These are phyloP conservation scores for Chiua virens DNA, from an alignment of 768 basidiomycete genomes.

Conservation along the genomic window DNA sequence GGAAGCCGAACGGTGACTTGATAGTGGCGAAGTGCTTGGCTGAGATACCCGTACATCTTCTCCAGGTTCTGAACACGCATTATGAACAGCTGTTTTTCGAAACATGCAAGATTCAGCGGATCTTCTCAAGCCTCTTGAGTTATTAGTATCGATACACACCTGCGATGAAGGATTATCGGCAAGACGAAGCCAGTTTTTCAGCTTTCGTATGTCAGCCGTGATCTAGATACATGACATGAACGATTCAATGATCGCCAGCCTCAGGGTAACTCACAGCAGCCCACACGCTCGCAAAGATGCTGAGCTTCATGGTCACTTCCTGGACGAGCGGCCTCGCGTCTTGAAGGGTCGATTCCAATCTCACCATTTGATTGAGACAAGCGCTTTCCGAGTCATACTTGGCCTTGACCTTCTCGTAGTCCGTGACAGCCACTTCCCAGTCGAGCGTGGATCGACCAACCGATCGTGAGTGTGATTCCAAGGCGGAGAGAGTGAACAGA, in stretches of 20 bases:
- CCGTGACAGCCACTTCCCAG: constrained; percentile 4
- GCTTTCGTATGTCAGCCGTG: constrained; percentile 15
- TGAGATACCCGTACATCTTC: constrained; percentile 19
- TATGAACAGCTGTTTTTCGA: constrained; percentile 9
- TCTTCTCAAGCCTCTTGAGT: too few relatives aligned
- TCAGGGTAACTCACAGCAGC: constrained; percentile 21
- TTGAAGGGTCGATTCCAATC: constrained; percentile 10
- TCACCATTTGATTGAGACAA: constrained; percentile 15
- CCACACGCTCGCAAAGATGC: constrained; percentile 20
- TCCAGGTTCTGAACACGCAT: constrained; percentile 15
- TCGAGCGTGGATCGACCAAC: background rate
- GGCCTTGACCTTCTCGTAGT: constrained; percentile 5
- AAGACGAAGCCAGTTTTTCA: constrained; percentile 9
- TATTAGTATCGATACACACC: background rate
- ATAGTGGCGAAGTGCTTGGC: constrained; percentile 21
- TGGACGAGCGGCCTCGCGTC: constrained; percentile 16
- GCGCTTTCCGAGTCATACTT: constrained; percentile 14
- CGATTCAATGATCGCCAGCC: too few relatives aligned
- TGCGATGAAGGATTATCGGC: constrained; percentile 11
- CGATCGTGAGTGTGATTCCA: background rate
- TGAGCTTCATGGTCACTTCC: constrained; percentile 17
- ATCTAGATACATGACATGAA: constrained; percentile 6
- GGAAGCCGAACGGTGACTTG: constrained; percentile 18
- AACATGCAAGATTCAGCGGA: too few relatives aligned
- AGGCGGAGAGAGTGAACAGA: background rate